Base-by-base conservation (phyloP, 2,329 filamentous ascomycete genomes). In the Didymella arachidicola region DNA sequence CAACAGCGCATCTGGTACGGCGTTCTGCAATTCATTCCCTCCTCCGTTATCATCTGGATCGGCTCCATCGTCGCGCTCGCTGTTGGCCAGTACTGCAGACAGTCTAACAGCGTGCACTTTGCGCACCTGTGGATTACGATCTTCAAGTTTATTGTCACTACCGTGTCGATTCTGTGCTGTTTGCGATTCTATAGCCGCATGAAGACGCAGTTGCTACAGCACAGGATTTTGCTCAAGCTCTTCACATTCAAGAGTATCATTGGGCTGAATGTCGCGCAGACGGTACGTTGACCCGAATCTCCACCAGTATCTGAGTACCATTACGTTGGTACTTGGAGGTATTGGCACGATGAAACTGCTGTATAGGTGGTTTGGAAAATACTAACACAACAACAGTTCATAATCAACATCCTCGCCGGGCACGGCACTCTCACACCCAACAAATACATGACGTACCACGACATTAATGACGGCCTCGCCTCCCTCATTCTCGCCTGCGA, bases 181-280 rank as follows among this genome's bases (percentile, higher is more conserved):
- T 38, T 75, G 12, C 51, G 56, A 7, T 73, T 74, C 60, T 70
- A 74, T 48, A 61, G 64, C 29, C 27, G 44, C 3, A 64, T 68
- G 46, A 70, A 72, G 49, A 29, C 53, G 0, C 55, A 66, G 32
- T 48, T 75, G 8, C 47, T 44, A 7, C 63, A 66, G 38, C 69
- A 75, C 38, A 66, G 57, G 10, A 69, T 72, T 3, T 42, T 74
- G 8, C 57, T 72, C 7, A 74, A 75, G 60, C 63, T 75, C 26
- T 52, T 69, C 22, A 68, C 71, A 0, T 74, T 75, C 61, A 74
- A 74, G 43, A 66, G 72, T 6, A 70, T 74, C 52, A 72, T 74
- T 43, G 66, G 67, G 22, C 50, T 75, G 4, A 74, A 72, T 22
- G 64, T 62, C 10, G 30, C 73, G 3, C 72, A 74, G 49, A 70